These are phyloP conservation scores for Oryza brachyantha DNA, from an alignment of 176 grass and related monocot species.

Conservation along the genomic window DNA sequence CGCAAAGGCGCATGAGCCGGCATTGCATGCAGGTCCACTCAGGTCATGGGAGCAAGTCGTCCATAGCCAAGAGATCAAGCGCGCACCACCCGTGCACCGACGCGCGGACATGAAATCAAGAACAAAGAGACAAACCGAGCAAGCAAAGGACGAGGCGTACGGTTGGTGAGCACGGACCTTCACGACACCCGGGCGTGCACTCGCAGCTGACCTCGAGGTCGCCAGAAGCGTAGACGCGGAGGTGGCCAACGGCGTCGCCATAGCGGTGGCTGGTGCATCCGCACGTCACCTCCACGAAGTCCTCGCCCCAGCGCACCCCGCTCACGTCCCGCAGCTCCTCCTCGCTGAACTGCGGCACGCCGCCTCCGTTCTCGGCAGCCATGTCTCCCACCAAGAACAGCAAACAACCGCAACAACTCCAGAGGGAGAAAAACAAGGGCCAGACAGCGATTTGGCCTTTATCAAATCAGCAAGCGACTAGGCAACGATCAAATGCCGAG, in stretches of 20 bases:
- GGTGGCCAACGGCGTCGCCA: slow-evolving; percentile 85
- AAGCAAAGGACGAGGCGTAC: slow-evolving; percentile 7
- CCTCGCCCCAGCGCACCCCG: slow-evolving; percentile 52
- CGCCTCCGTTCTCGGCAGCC: slow-evolving; percentile 44
- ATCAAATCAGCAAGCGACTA: slow-evolving; percentile 37
- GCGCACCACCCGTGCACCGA: slow-evolving; percentile 42
- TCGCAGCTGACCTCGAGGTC: slow-evolving; percentile 89
- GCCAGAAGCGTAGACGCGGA: slow-evolving; percentile 76
- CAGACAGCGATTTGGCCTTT: slow-evolving; percentile 30
- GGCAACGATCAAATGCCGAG: slow-evolving; percentile 5
- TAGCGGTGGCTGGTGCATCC: slow-evolving; percentile 99
- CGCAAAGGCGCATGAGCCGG: slow-evolving; percentile 30
- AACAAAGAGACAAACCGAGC: neutral
- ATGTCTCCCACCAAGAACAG: slow-evolving; percentile 39
- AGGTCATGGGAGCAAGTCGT: neutral
- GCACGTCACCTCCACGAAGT: slow-evolving; percentile 82
- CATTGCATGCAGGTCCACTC: slow-evolving; percentile 56
- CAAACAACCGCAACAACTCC: slow-evolving; percentile 11
- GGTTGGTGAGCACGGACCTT: slow-evolving; percentile 57
- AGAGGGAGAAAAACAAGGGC: neutral
- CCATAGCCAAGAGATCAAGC: slow-evolving; percentile 42
- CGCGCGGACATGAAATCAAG: slow-evolving; percentile 58
- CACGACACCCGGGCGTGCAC: slow-evolving; percentile 79
- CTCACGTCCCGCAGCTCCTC: slow-evolving; percentile 84
- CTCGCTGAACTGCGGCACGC: slow-evolving; percentile 63